phyloP scores from a whole-genome alignment of 768 basidiomycete genomes.

The Vararia minispora region DNA sequence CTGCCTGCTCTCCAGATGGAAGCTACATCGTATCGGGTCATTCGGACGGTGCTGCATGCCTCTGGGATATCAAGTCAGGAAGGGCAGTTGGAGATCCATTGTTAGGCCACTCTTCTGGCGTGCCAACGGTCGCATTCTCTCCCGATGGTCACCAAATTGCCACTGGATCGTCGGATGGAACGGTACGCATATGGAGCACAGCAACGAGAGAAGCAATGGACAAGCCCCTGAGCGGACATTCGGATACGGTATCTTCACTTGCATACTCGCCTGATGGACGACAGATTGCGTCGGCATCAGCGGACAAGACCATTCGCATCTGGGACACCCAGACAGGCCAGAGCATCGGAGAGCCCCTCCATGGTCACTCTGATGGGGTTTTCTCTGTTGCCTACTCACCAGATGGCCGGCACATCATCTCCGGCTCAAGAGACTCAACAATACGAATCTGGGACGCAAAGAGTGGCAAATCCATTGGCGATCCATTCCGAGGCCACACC shows the following conservation, averaged over 20 bases:
- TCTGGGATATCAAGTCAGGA: slow-evolving; percentile 2
- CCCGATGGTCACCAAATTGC: slow-evolving; percentile 1
- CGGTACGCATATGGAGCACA: too few relatives aligned
- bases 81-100: neutral
- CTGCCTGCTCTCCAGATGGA: too few relatives aligned
- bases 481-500: too few relatives aligned
- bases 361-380: neutral
- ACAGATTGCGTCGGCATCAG: neutral
- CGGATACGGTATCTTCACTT: slow-evolving; percentile 38
- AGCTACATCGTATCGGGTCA: too few relatives aligned
- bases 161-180: slow-evolving; percentile 2
- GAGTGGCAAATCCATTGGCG: too few relatives aligned
- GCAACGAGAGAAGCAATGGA: neutral
- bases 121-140: slow-evolving; percentile 1
- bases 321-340: slow-evolving; percentile 3
- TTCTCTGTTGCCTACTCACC: neutral
- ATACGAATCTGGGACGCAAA: slow-evolving; percentile 45
- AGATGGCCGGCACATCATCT: slow-evolving; percentile 10
- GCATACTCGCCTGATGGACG: slow-evolving; percentile 30
- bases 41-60: too few relatives aligned
- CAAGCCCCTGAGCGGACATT: slow-evolving; percentile 25
- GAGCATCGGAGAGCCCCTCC: neutral
- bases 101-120: slow-evolving; percentile 1
- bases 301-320: slow-evolving; percentile 3
- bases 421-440: slow-evolving; percentile 31